These are phyloP conservation scores for Thalia dealbata DNA, from an alignment of 176 grass and related monocot genomes.

Conservation along the genomic window DNA sequence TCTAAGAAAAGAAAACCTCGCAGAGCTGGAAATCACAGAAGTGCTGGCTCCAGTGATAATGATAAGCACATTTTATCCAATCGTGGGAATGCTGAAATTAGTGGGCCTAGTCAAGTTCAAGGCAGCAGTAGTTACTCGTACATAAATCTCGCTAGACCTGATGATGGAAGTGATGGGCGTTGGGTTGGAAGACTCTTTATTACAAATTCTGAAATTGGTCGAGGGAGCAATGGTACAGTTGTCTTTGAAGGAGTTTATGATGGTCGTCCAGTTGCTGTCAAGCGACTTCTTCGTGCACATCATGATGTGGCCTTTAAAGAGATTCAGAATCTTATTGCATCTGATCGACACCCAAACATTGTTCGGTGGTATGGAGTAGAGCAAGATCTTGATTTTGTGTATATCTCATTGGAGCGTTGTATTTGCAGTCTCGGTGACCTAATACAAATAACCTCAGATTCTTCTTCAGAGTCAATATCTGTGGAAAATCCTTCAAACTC, in stretches of 20 bases:
- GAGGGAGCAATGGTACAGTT: constrained; percentile 93
- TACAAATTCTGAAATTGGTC: constrained; percentile 78
- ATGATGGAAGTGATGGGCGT: constrained; percentile 39
- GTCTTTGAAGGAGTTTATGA: constrained; percentile 84
- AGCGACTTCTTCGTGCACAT: constrained; percentile 72
- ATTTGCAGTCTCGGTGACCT: constrained; percentile 71
- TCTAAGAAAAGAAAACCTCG: constrained; percentile 71
- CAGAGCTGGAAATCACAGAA: constrained; percentile 31
- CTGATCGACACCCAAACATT: constrained; percentile 90
- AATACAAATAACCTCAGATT: constrained; percentile 33
- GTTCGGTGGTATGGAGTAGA: constrained; percentile 80
- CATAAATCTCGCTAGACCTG: constrained; percentile 11
- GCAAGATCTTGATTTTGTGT: constrained; percentile 75
- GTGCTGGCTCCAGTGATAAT: constrained; percentile 7
- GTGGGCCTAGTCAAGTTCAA: constrained; percentile 19
- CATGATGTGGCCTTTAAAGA: constrained; percentile 85
- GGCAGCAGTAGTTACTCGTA: constrained; percentile 18
- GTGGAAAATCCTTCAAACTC: background rate
- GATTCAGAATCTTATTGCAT: constrained; percentile 89
- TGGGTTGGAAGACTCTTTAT: constrained; percentile 73
- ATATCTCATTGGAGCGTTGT: constrained; percentile 91
- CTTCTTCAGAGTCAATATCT: constrained; percentile 1
- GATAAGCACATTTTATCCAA: constrained; percentile 22
- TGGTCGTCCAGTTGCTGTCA: constrained; percentile 73
- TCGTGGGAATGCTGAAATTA: constrained; percentile 36